Evolutionary conservation across 1,284 basidiomycete genomes (phyloP).

Genomic region (Cerioporus squamosus): DNA sequence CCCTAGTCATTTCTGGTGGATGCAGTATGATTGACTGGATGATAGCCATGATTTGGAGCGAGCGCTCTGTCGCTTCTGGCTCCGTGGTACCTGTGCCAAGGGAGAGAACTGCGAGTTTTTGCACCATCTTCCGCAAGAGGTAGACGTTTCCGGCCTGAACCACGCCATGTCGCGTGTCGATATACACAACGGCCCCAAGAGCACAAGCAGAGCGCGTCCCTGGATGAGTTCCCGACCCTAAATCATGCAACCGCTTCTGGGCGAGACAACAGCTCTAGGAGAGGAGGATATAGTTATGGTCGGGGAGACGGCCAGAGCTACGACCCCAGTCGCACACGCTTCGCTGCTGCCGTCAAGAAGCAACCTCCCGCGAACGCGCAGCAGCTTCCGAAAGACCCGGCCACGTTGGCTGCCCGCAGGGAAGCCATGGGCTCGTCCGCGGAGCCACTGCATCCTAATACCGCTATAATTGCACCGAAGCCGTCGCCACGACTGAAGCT

Average conservation of each 20-base stretch:
- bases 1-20: neutral
- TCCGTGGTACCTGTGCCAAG: slow-evolving; percentile 95
- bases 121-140: slow-evolving; percentile 85
- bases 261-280: slow-evolving; percentile 45
- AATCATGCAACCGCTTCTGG: slow-evolving; percentile 42
- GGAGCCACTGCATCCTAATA: slow-evolving; percentile 65
- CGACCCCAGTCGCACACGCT: slow-evolving; percentile 85
- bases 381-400: slow-evolving; percentile 40
- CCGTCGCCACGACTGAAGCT: slow-evolving; percentile 85
- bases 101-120: slow-evolving; percentile 91
- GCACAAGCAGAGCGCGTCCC: slow-evolving; percentile 47
- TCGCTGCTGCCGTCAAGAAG: slow-evolving; percentile 83
- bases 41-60: slow-evolving; percentile 87
- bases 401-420: slow-evolving; percentile 48
- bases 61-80: slow-evolving; percentile 96
- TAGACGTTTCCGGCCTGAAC: slow-evolving; percentile 69
- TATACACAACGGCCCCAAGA: slow-evolving; percentile 51
- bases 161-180: slow-evolving; percentile 74
- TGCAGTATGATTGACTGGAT: slow-evolving; percentile 4
- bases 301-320: slow-evolving; percentile 47
- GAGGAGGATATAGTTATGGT: slow-evolving; percentile 44
- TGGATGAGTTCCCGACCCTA: slow-evolving; percentile 90
- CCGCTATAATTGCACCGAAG: slow-evolving; percentile 79
- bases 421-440: slow-evolving; percentile 61
- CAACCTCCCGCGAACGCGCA: slow-evolving; percentile 37